Base-by-base conservation (phyloP, 83 land plant genomes). In the Picea abies region DNA sequence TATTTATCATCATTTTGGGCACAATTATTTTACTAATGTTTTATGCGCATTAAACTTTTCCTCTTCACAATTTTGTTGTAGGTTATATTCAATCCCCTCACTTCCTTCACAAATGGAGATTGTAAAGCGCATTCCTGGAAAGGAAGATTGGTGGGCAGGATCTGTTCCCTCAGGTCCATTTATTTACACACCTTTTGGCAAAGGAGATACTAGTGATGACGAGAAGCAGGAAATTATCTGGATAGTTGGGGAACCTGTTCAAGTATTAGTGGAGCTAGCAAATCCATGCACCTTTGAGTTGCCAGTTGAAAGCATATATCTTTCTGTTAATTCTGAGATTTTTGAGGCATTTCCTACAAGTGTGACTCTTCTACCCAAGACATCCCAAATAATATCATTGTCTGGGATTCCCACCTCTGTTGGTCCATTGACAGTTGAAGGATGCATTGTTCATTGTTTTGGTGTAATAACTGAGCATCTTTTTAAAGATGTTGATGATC, bases 261-360 rank as follows among this genome's bases (percentile, higher is more conserved):
- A 97, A 86, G 96, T 97, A 23, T 76, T 97, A 73, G 98, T 97
- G 60, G 99, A 97, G 81, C 86, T 95, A 77, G 96, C 96, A 63
- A 97, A 97, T 81, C 99, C 99, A 4, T 97, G 99, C 86, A 93
- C 93, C 1, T 97, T 97, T 89, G 99, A 97, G 78, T 82, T 97
- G 29, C 76, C 56, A 80, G 93, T 97, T 77, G 99, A 97, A 62
- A 97, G 99, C 68, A 91, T 97, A 62, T 95, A 96, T 87, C 89
- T 97, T 65, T 94, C 97, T 12, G 95, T 92, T 75, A 94, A 90
- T 78, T 86, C 95, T 67, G 95, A 86, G 68, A 90, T 90, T 76
- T 91, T 97, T 88, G 95, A 97, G 79, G 92, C 99, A 60, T 95
- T 95, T 83, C 96, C 99, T 10, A 82, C 88, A 9, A 87, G 91